Evolutionary conservation across 345 rosid genomes (phyloP).

Genomic region (Arabidopsis arenosa): DNA sequence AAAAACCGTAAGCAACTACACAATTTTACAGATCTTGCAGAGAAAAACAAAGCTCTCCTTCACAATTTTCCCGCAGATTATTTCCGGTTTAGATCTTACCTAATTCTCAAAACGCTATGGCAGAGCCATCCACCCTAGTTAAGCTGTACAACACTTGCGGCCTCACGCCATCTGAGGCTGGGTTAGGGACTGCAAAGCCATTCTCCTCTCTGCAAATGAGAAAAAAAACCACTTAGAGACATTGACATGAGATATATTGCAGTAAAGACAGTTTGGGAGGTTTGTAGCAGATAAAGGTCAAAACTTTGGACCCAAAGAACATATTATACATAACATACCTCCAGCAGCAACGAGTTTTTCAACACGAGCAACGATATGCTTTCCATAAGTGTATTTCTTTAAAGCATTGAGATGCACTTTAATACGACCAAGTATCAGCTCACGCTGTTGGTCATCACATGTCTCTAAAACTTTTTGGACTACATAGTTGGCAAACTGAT

Average conservation of each 20-base stretch:
- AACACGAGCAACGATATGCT: slow-evolving; percentile 96
- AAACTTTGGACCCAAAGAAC: slow-evolving; percentile 2
- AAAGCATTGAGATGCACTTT: slow-evolving; percentile 88
- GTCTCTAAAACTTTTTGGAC: slow-evolving; percentile 98
- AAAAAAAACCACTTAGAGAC: neutral
- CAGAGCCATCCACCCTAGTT: slow-evolving; percentile 44
- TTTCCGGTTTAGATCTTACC: slow-evolving; percentile 51
- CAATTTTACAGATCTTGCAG: slow-evolving; percentile 61
- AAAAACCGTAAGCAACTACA: slow-evolving; percentile 66
- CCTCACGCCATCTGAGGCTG: slow-evolving; percentile 32
- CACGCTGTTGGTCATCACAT: slow-evolving; percentile 89
- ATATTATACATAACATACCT: slow-evolving; percentile 52
- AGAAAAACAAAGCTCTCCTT: slow-evolving; percentile 54
- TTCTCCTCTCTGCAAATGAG: slow-evolving; percentile 39
- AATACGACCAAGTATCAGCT: slow-evolving; percentile 78
- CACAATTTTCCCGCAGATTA: slow-evolving; percentile 43
- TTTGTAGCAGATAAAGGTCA: neutral
- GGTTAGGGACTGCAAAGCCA: slow-evolving; percentile 28
- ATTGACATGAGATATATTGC: neutral
- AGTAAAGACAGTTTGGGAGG: neutral
- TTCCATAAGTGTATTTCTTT: slow-evolving; percentile 95
- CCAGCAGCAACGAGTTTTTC: slow-evolving; percentile 97
- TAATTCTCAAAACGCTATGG: slow-evolving; percentile 41
- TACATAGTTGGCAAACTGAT: slow-evolving; percentile 97
- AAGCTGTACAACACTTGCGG: slow-evolving; percentile 39